Base-by-base conservation (phyloP, 768 basidiomycete genomes). In the Boletus eberwhitei region DNA sequence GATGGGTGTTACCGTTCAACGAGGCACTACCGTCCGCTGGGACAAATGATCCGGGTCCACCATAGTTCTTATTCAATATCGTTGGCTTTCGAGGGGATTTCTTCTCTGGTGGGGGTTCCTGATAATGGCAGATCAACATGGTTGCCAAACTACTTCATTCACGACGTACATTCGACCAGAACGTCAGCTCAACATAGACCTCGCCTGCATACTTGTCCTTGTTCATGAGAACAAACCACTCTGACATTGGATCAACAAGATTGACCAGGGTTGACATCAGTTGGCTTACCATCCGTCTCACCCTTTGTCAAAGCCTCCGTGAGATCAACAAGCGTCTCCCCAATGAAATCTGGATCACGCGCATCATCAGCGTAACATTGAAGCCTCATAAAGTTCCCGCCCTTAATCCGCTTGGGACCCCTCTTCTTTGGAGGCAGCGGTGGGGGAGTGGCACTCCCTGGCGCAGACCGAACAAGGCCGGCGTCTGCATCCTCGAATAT, bases 201-300 rank as follows among this genome's bases (percentile, higher is more conserved):
- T 98, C 96, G 8, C 97, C 97, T 26, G 87, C 85, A 69, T 97
- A 98, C 62, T 91, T 91, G 59, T 92, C 92, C 72, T 95, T 98
- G 74, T 89, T 80, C 70, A 80, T 83, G 26, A 98, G 77, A 21
- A 86, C 87, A 68, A 96, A 94, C 97, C 95, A 98, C 70, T 98
- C 97, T 98, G 65, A 22, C 26, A 37, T 19, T 22, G 53, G 49
- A 59, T 63, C 17, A 62, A 61, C 46, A 63, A 48, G 48, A 44
- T 37, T 43, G 47, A 53, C 36, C 38, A 42, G 41, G 42, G 38
- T 40, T 29, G 34, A 22, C n/a, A 48, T 48, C 12, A 21, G 6
- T 17, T 36, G 7, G 69, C 89, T 64, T 67, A 94, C 97, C 95
- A 74, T 99, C 97, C 2, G 91, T 94, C 73, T 98, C 95, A 41